Base-by-base conservation (phyloP, 2,329 filamentous ascomycete species). In the Chaetomiaceae sp. region DNA sequence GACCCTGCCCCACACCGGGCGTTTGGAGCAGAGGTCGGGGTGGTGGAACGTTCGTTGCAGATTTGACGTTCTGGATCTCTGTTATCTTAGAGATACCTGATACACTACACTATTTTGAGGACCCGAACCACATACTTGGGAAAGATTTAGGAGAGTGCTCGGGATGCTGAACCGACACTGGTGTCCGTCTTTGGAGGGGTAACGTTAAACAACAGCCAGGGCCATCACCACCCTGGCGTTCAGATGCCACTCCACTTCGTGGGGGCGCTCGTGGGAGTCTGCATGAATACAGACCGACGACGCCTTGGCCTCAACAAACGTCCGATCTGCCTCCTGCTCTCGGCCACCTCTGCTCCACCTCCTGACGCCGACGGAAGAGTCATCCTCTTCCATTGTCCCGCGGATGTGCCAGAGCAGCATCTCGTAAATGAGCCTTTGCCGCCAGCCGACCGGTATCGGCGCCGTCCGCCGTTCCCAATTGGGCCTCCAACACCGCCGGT, bases 371-470 rank as follows among this genome's bases (percentile, higher is more conserved):
- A 31, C 27, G 27, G 27, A 31, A 15, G 39, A 15, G 22, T 42
- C 22, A 42, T 42, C 23, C 15, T 27, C 22, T 27, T 42, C 23
- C n/a, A 25, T 42, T 42, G 22, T 40, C 20, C 38, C 22, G 38
- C 9, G 25, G 25, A 27, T 47, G 29, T 34, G 47, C 47, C 36
- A 47, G 36, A 8, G 17, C 33, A 57, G 47, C 44, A 43, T 37
- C 38, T 38, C 15, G 42, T 50, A 53, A 47, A 49, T 40, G 44
- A 51, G 39, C 14, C 29, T 17, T 44, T 15, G 34, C 22, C 31
- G 45, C 27, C 47, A 27, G 9, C 14, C 34, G 48, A 51, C 55
- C 55, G 51, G 48, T 52, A 54, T 57, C 51, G 55, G 55, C 47
- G 27, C 19, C 43, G 6, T 3, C 14, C 33, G 5, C 12, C 33